Evolutionary conservation across 2,329 filamentous ascomycete species (phyloP), one percentile per base, ranked within the genome.

Genomic region (Aspergillus melleus): DNA sequence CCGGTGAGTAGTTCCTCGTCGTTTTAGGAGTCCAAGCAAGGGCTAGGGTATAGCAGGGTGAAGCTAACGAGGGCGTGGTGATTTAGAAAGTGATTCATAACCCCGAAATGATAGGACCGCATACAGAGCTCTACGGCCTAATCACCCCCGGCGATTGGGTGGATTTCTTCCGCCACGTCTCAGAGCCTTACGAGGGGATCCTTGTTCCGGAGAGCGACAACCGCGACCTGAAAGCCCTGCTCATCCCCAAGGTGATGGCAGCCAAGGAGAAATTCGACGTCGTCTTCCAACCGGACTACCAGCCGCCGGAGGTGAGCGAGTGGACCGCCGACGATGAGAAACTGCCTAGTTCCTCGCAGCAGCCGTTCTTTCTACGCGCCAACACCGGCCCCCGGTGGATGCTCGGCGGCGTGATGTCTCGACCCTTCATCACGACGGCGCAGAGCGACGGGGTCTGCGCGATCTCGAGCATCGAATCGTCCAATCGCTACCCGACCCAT

Each of bases 141-240:
- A 81, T 86, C 29, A 81, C 82, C 0, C 84, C 84, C 0, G 84
- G 83, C 5, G 83, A 84, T 66, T 86, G 84, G 84, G 75, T 85
- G 29, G 83, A 86, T 64, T 86, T 87, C 74, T 87, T 86, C 74
- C 79, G 84, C 53, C 82, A 84, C 66, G 79, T 86, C 8, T 79
- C 79, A 29, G 84, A 86, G 68, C 74, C 80, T 0, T 86, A 81
- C 58, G 62, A 72, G 3, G 83, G 84, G 0, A 64, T 81, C 1
- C 63, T 85, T 19, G 77, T 83, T 16, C 84, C 84, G 1, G 79
- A 84, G 54, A 70, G 74, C 39, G 84, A 86, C 66, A 66, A 79
- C n/a, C 80, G 84, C 1, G 80, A 84, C 63, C 72, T 84, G 2
- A 79, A 78, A 49, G 75, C 80, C 24, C 70, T 82, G 0, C 66